A percentile compares a stretch with the other conserved stretches of the same genome.
Conservation (phyloP, 78 protist genomes). For the Cyanophora paradoxa region DNA sequence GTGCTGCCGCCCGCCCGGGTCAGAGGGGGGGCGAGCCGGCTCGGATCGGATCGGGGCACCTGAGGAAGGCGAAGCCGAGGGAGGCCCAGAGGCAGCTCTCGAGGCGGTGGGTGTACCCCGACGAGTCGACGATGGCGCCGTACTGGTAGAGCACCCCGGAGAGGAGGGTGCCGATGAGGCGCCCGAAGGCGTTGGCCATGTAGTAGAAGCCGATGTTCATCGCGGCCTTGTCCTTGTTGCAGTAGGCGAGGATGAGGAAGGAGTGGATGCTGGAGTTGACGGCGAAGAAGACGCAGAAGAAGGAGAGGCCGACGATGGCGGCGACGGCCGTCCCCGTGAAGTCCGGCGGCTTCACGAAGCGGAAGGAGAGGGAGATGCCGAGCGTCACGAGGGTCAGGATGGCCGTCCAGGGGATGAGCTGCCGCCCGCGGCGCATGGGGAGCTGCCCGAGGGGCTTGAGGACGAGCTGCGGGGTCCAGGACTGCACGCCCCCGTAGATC, state of each 20-base stretch:
- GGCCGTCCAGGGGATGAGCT: neutral
- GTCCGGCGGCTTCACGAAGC: too few species aligned
- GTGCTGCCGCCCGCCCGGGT: too few species aligned
- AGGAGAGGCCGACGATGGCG: neutral
- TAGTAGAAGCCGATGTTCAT: constrained; percentile 48
- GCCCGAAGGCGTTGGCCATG: constrained; percentile 42
- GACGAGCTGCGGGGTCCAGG: constrained; percentile 13
- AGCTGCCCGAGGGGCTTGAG: constrained; percentile 20
- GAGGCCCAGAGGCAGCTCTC: too few species aligned
- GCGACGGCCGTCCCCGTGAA: too few species aligned
- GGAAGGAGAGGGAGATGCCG: too few species aligned
- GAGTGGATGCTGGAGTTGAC: constrained; percentile 44
- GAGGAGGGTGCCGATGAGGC: constrained; percentile 37
- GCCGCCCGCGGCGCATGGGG: neutral
- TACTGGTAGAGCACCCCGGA: constrained; percentile 43
- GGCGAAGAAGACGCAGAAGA: constrained; percentile 13
- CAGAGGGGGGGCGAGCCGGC: too few species aligned
- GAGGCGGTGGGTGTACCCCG: too few species aligned
- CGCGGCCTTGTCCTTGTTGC: constrained; percentile 15
- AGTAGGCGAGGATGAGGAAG: constrained; percentile 2
- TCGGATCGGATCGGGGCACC: too few species aligned
- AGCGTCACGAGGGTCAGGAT: neutral
- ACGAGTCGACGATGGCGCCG: too few species aligned
- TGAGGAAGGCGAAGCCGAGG: too few species aligned
- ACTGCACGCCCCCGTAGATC: constrained; percentile 33